phyloP scores from a whole-genome alignment of 129 eudicot species.

The Centella asiatica region DNA sequence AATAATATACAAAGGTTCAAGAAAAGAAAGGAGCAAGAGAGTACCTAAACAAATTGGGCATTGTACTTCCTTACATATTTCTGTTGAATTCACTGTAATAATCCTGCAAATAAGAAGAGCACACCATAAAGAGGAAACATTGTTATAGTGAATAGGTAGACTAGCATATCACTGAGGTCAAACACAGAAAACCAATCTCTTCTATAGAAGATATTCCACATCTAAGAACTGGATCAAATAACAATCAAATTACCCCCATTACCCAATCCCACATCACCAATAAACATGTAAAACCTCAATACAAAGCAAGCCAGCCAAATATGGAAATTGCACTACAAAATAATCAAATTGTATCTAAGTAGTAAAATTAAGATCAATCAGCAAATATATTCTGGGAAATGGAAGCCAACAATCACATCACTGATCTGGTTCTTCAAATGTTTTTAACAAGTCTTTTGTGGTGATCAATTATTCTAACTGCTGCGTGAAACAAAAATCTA shows the following conservation, averaged over 20 bases:
- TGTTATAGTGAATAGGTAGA: too few relatives aligned
- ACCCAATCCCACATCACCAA: not conserved
- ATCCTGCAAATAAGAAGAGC: too few relatives aligned
- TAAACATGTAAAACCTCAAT: not conserved
- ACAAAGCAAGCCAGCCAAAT: not conserved
- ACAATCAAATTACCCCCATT: not conserved
- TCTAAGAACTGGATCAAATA: too few relatives aligned
- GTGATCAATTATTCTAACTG: not conserved
- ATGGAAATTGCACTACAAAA: not conserved
- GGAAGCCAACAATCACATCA: not conserved
- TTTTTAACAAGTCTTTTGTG: not conserved
- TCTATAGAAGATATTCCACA: too few relatives aligned
- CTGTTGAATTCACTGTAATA: too few relatives aligned
- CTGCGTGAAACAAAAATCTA: not conserved
- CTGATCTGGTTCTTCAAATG: not conserved
- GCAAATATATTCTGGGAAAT: not conserved
- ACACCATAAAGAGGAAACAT: too few relatives aligned
- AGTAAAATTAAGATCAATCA: not conserved
- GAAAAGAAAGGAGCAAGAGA: not conserved
- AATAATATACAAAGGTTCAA: not conserved
- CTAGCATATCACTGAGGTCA: too few relatives aligned
- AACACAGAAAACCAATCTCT: too few relatives aligned
- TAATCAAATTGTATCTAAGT: too few relatives aligned
- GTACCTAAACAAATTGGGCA: conserved; percentile 55
- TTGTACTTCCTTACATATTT: not conserved